Conservation (phyloP, 2,329 filamentous ascomycete species). For the Didymella glomerata region DNA sequence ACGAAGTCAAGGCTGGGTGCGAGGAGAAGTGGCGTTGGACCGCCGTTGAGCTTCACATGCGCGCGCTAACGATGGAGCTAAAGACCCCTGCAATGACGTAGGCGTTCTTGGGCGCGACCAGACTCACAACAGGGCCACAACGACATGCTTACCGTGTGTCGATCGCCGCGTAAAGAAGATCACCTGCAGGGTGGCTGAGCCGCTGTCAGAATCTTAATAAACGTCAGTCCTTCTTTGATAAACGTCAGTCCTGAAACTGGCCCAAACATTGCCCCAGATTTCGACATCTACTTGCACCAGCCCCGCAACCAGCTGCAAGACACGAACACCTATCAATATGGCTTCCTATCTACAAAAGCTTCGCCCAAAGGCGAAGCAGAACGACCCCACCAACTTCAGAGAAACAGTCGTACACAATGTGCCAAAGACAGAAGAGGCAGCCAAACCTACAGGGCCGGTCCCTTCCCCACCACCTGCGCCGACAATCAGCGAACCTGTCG, state of each 20-base stretch:
- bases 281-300: slow-evolving; percentile 1
- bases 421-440: slow-evolving; percentile 23
- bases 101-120: slow-evolving; percentile 24
- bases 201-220: slow-evolving; percentile 2
- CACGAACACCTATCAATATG: slow-evolving; percentile 29
- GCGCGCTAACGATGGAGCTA: slow-evolving; percentile 3
- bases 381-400: slow-evolving; percentile 26
- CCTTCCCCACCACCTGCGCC: slow-evolving; percentile 31
- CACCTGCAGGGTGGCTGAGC: slow-evolving; percentile 22
- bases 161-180: slow-evolving; percentile 29
- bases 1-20: neutral
- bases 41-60: slow-evolving; percentile 16
- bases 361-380: slow-evolving; percentile 45
- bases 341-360: slow-evolving; percentile 47
- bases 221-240: slow-evolving; percentile 16
- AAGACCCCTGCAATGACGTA: slow-evolving; percentile 45
- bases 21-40: slow-evolving; percentile 8
- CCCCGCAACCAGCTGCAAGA: slow-evolving; percentile 12
- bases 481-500: slow-evolving; percentile 35
- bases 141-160: slow-evolving; percentile 29
- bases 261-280: neutral
- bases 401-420: slow-evolving; percentile 22
- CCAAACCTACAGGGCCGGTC: slow-evolving; percentile 37
- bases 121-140: slow-evolving; percentile 32
- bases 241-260: slow-evolving; percentile 9